A percentile compares a stretch with the other conserved stretches of the same genome.
These are phyloP conservation scores for Bipolaris zeicola DNA, from an alignment of 2,329 filamentous ascomycete species.

Conservation along the genomic window DNA sequence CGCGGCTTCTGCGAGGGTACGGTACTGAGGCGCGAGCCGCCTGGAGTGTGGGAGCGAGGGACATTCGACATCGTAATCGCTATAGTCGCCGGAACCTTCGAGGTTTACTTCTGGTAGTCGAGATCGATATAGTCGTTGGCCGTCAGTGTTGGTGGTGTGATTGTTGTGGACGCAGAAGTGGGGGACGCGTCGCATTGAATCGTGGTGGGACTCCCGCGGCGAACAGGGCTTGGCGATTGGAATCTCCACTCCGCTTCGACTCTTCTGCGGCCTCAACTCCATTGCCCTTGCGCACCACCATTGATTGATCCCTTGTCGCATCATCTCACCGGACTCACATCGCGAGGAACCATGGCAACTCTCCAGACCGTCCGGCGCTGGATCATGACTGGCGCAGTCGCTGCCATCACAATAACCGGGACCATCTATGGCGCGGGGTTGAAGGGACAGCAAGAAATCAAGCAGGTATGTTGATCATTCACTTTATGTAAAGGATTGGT, in stretches of 20 bases:
- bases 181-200: constrained; percentile 18
- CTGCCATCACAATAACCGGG: constrained; percentile 62
- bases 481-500: neutral
- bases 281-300: neutral
- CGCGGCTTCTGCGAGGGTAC: constrained; percentile 57
- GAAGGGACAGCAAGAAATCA: constrained; percentile 59
- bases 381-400: constrained; percentile 61
- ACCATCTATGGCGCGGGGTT: constrained; percentile 65
- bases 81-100: neutral
- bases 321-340: neutral
- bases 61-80: constrained; percentile 38
- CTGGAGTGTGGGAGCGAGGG: constrained; percentile 34
- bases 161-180: constrained; percentile 18
- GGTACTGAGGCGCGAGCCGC: constrained; percentile 53
- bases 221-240: constrained; percentile 26
- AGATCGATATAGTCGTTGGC: neutral
- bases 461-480: constrained; percentile 52
- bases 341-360: constrained; percentile 24
- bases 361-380: constrained; percentile 52
- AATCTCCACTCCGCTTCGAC: constrained; percentile 14
- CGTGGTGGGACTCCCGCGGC: constrained; percentile 31
- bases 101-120: neutral
- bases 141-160: constrained; percentile 5
- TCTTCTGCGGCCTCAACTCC: constrained; percentile 6
- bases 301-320: constrained; percentile 1